Conservation (phyloP, 352 stramenopile genomes). For the Phytopythium aichiense region DNA sequence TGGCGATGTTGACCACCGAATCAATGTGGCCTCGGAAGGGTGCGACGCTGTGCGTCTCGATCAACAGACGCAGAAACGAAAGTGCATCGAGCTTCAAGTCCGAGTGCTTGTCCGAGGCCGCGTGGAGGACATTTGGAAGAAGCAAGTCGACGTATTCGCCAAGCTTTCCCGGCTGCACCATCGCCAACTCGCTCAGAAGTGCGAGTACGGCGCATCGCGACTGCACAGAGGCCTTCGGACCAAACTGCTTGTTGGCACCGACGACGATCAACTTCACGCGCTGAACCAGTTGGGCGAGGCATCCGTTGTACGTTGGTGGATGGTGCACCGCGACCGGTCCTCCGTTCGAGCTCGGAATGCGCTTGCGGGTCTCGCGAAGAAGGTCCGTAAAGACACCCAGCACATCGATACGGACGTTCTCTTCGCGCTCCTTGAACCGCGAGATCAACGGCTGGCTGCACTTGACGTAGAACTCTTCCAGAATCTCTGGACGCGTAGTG, state of each 20-base stretch:
- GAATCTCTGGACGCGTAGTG: slow-evolving; percentile 77
- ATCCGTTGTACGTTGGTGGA: slow-evolving; percentile 32
- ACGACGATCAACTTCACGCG: slow-evolving; percentile 69
- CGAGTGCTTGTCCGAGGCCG: slow-evolving; percentile 90
- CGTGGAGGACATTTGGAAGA: slow-evolving; percentile 80
- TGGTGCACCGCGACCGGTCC: slow-evolving; percentile 12
- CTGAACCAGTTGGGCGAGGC: slow-evolving; percentile 50
- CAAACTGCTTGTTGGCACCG: slow-evolving; percentile 79
- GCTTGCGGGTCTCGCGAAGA: slow-evolving; percentile 71
- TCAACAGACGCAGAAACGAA: slow-evolving; percentile 88
- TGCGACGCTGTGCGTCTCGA: slow-evolving; percentile 87
- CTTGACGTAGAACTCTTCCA: slow-evolving; percentile 82
- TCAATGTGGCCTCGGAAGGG: slow-evolving; percentile 79
- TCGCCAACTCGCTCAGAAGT: slow-evolving; percentile 82
- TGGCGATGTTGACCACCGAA: slow-evolving; percentile 84
- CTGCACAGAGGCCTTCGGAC: slow-evolving; percentile 66
- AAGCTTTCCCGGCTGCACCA: slow-evolving; percentile 70
- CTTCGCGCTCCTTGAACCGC: slow-evolving; percentile 96
- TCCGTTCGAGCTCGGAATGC: slow-evolving; percentile 30
- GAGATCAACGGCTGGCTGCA: slow-evolving; percentile 82
- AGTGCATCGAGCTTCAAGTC: slow-evolving; percentile 96
- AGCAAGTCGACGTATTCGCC: slow-evolving; percentile 63
- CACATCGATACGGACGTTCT: slow-evolving; percentile 98
- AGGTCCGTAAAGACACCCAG: slow-evolving; percentile 94
- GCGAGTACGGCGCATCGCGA: slow-evolving; percentile 80